phyloP scores from a whole-genome alignment of 345 rosid species.

The Turnera subulata region DNA sequence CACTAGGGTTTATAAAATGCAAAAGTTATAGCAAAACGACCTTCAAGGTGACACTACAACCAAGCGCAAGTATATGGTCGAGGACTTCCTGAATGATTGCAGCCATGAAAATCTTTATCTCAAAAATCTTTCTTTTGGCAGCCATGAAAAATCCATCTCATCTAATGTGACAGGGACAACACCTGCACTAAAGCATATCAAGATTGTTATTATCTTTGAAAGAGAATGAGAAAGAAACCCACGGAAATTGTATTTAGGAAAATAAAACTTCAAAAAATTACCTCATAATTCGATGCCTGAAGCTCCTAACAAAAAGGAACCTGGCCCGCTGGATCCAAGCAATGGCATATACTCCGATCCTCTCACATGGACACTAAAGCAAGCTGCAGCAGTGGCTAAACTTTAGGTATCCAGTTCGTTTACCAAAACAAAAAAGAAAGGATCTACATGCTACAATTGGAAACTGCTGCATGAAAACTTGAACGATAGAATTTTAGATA shows the following conservation, averaged over 20 bases:
- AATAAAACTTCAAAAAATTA: slow-evolving; percentile 10
- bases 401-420: slow-evolving; percentile 12
- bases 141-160: neutral
- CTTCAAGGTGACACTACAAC: no score
- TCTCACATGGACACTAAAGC: slow-evolving; percentile 82
- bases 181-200: neutral
- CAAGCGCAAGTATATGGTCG: no score
- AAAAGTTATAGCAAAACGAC: no score
- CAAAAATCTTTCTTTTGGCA: no score
- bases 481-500: no score
- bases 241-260: neutral
- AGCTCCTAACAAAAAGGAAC: slow-evolving; percentile 43
- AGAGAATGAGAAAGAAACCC: neutral
- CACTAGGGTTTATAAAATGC: no score
- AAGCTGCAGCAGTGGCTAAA: slow-evolving; percentile 45
- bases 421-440: no score
- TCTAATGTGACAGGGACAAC: neutral
- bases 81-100: no score
- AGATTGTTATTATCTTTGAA: no score
- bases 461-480: neutral
- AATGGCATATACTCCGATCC: slow-evolving; percentile 72
- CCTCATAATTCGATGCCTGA: slow-evolving; percentile 50
- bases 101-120: no score
- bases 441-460: neutral
- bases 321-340: slow-evolving; percentile 55